phyloP scores from a whole-genome alignment of 257 asterid species.

The Solanum virginianum region DNA sequence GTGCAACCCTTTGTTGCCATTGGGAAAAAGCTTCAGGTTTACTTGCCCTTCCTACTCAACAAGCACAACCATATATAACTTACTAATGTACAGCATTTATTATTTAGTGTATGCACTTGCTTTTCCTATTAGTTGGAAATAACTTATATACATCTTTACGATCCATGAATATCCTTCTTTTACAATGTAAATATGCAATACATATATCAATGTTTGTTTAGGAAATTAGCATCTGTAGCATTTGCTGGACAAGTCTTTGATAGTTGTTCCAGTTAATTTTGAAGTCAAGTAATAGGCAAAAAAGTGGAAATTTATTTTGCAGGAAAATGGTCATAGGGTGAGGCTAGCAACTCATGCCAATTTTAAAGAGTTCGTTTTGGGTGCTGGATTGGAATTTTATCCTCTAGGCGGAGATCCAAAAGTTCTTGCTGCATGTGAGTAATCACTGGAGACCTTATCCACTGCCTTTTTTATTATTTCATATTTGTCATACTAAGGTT shows the following conservation, averaged over 20 bases:
- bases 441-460: not conserved
- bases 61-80: not conserved
- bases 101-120: not conserved
- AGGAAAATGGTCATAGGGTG: constrained; percentile 84
- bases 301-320: constrained; percentile 19
- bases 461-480: not conserved
- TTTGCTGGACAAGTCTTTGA: not conserved
- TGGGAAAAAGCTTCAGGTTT: constrained; percentile 75
- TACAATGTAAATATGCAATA: not conserved
- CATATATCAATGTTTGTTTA: not conserved
- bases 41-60: not conserved
- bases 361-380: constrained; percentile 66
- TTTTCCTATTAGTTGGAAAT: not conserved
- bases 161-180: not conserved
- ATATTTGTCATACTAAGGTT: not conserved
- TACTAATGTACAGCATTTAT: not conserved
- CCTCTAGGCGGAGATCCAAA: constrained; percentile 94
- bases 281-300: not conserved
- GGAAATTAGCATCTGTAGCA: not conserved
- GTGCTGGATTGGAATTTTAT: constrained; percentile 79
- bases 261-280: not conserved
- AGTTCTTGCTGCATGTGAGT: constrained; percentile 87
- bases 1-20: constrained; percentile 88
- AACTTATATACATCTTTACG: not conserved
- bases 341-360: constrained; percentile 77